phyloP scores from a whole-genome alignment of 441 rosid species.

The Pelargonium fulgidum region DNA sequence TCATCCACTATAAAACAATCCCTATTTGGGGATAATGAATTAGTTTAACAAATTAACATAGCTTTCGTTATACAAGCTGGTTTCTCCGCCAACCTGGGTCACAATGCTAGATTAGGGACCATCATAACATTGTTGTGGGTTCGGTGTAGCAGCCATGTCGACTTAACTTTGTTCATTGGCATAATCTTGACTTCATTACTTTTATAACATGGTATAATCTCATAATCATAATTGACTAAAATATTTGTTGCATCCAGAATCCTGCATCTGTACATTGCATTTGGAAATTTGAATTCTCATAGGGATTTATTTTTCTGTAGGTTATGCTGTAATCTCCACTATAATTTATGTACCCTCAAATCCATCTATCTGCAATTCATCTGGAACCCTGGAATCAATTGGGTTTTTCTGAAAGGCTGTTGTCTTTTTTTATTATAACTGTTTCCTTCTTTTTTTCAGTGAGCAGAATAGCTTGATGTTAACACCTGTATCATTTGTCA shows the following conservation, averaged over 20 bases:
- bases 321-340: neutral
- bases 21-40: too few relatives aligned
- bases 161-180: too few relatives aligned
- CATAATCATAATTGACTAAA: neutral
- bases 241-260: neutral
- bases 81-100: neutral
- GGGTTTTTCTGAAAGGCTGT: neutral
- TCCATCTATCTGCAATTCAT: neutral
- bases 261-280: neutral
- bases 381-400: neutral
- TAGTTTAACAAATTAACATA: too few relatives aligned
- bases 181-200: too few relatives aligned
- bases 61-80: neutral
- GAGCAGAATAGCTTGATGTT: slow-evolving; percentile 40
- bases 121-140: neutral
- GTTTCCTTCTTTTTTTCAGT: slow-evolving; percentile 33
- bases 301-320: neutral
- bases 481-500: slow-evolving; percentile 54
- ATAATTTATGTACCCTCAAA: neutral
- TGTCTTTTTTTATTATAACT: neutral
- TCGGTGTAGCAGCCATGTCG: neutral
- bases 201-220: too few relatives aligned
- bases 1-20: too few relatives aligned
- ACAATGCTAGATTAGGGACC: neutral
- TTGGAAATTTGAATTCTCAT: neutral